Conservation (phyloP, 192 early-diverging fungal species). For the Dissophora ornata region DNA sequence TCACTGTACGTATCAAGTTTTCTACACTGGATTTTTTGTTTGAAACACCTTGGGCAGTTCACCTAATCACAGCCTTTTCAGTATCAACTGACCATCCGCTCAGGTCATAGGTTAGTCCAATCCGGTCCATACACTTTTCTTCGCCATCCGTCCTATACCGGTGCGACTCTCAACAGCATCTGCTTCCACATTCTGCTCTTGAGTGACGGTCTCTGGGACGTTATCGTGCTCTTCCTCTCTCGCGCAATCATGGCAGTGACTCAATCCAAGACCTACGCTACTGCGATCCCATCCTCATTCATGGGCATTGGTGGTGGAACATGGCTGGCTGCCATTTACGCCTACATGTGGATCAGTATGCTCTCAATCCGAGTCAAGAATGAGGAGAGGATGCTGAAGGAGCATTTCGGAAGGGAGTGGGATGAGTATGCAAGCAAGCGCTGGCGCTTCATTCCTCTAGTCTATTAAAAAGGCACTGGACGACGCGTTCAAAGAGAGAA, state of each 20-base stretch:
- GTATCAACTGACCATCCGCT: slow-evolving; percentile 29
- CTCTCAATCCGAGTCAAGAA: slow-evolving; percentile 2
- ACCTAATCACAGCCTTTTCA: too few relatives aligned
- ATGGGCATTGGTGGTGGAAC: neutral
- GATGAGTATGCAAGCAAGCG: slow-evolving; percentile 20
- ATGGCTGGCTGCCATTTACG: neutral
- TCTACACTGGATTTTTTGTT: too few relatives aligned
- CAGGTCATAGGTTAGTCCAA: slow-evolving; percentile 6
- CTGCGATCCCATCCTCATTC: neutral
- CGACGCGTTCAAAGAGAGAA: too few relatives aligned
- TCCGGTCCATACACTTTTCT: slow-evolving; percentile 20
- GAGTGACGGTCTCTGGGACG: slow-evolving; percentile 15
- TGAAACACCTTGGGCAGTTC: too few relatives aligned
- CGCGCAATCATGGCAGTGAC: too few relatives aligned
- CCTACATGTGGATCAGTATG: neutral
- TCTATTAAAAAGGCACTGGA: slow-evolving; percentile 1
- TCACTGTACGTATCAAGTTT: slow-evolving; percentile 17
- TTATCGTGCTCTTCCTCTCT: neutral
- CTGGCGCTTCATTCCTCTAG: slow-evolving; percentile 25
- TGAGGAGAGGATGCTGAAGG: slow-evolving; percentile 29
- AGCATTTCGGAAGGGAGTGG: slow-evolving; percentile 27
- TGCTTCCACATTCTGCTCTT: neutral
- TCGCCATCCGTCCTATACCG: slow-evolving; percentile 30
- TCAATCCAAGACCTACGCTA: neutral
- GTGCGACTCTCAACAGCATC: neutral